Base-by-base conservation (phyloP, 208 protist species). In the Crithidia acanthocephali region DNA sequence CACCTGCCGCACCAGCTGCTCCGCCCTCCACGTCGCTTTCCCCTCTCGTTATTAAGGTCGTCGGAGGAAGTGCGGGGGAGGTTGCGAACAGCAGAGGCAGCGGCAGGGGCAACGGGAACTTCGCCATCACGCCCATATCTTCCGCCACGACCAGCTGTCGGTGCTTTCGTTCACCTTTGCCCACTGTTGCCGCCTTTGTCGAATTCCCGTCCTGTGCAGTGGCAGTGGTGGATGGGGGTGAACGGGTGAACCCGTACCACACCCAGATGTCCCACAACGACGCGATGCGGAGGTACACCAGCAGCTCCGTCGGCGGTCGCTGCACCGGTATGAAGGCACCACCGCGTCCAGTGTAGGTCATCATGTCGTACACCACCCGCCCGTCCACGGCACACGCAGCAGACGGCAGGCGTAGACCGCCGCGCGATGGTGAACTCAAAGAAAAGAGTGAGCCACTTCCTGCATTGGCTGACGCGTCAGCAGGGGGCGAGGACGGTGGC, bases 211-310 rank as follows among this genome's bases (percentile, higher is more conserved):
- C 44, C 9, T 48, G 6, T 4, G 44, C 18, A 15, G 16, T 48
- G 18, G 44, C 5, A n/a, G 52, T 40, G 11, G 40, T 5, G 18
- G 22, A 18, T 10, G 50, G 8, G 16, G 63, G 2, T 7, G 23
- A 20, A 8, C 18, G 37, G 22, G 33, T n/a, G 58, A 60, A 58
- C 8, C 68, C 58, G 58, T 66, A 51, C 58, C 47, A 60, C 23
- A 35, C 20, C 69, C 69, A 68, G 13, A 67, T 20, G 23, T 53
- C 61, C 60, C 69, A 75, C 27, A 75, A 28, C 22, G 59, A 68
- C 13, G 60, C 59, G 40, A 68, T 68, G 69, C 69, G 69, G 22
- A 74, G 59, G 30, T 58, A 22, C 18, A 60, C 33, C 1, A 67
- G 22, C n/a, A 42, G 47, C 68, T 74, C 59, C 58, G 68, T 74